phyloP scores from a whole-genome alignment of 192 early-diverging fungal genomes.

The Anaeromyces robustus region DNA sequence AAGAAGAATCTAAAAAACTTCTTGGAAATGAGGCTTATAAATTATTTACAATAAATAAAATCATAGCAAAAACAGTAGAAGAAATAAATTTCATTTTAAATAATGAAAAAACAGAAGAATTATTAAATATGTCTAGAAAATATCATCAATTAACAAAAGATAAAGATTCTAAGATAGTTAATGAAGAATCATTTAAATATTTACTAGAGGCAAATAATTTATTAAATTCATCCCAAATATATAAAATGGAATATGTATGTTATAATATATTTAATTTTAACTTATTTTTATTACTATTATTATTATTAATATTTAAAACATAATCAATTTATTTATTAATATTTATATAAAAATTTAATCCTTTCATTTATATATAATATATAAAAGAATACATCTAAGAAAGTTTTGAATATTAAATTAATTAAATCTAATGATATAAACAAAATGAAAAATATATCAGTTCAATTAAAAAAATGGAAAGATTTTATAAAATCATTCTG shows the following conservation, averaged over 20 bases:
- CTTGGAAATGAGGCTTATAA: neutral
- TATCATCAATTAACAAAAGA: neutral
- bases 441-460: neutral
- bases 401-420: neutral
- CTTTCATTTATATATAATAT: no score
- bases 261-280: no score
- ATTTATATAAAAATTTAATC: no score
- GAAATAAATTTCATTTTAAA: neutral
- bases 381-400: neutral
- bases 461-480: neutral
- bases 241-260: neutral
- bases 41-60: neutral
- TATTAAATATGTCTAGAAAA: neutral
- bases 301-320: no score
- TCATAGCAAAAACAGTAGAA: neutral
- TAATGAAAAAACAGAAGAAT: neutral
- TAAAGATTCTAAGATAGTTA: neutral
- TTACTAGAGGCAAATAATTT: neutral
- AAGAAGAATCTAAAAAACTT: neutral
- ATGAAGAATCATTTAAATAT: neutral
- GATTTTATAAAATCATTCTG: neutral
- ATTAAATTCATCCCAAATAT: neutral
- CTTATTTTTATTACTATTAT: no score
- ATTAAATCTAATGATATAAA: neutral
- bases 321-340: no score